phyloP scores from a whole-genome alignment of 768 basidiomycete species.

The Mycena vitilis region DNA sequence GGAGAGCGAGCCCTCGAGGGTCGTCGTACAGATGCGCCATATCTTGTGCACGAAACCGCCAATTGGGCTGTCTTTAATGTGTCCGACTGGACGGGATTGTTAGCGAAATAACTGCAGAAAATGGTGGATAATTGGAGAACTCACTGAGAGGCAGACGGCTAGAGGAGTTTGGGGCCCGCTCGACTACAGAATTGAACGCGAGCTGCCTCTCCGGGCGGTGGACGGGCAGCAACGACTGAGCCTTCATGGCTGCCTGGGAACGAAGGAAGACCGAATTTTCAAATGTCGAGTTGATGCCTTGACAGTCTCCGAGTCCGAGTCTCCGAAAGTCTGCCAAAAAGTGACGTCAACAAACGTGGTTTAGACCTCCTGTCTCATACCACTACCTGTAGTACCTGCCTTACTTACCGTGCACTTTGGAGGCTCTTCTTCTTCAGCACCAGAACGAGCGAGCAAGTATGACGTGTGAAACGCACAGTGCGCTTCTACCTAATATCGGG shows the following conservation, averaged over 20 bases:
- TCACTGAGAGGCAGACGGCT: slow-evolving; percentile 18
- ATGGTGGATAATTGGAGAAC: not conserved
- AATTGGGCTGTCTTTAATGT: slow-evolving; percentile 12
- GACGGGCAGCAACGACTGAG: slow-evolving; percentile 21
- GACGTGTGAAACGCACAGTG: no score
- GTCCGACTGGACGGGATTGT: slow-evolving; percentile 4
- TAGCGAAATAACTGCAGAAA: not conserved
- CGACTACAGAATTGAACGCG: slow-evolving; percentile 29
- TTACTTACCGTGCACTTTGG: no score
- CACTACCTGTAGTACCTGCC: no score
- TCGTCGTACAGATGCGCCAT: slow-evolving; percentile 34
- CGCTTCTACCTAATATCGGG: no score
- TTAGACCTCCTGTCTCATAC: no score
- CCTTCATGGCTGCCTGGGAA: slow-evolving; percentile 5
- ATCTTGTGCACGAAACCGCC: not conserved
- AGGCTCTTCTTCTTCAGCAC: no score
- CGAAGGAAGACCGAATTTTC: no score
- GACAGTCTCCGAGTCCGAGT: no score
- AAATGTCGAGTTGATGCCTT: no score
- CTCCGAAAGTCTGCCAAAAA: no score
- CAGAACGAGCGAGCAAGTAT: no score
- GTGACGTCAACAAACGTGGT: no score
- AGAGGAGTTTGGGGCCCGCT: slow-evolving; percentile 3
- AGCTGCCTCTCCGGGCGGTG: slow-evolving; percentile 26
- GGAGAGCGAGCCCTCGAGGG: slow-evolving; percentile 30